A percentile compares a stretch with the other conserved stretches of the same genome.
These are phyloP conservation scores for Kluyveromyces lactis DNA, from an alignment of 805 yeast genomes.

Conservation along the genomic window DNA sequence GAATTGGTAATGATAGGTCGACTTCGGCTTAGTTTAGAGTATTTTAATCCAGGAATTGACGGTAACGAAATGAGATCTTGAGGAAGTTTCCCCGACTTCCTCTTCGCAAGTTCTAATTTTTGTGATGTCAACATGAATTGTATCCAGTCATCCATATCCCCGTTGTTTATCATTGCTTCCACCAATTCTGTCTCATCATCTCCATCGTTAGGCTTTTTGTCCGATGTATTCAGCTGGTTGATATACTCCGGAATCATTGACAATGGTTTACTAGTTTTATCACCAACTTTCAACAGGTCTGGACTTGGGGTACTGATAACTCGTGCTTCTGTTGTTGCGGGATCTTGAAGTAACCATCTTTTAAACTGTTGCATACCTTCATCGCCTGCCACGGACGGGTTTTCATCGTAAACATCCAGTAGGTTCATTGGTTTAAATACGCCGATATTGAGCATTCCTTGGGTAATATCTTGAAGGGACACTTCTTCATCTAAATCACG, in stretches of 20 bases:
- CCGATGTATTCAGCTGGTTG: slow-evolving; percentile 18
- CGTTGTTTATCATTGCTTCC: slow-evolving; percentile 24
- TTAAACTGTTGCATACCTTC: slow-evolving; percentile 44
- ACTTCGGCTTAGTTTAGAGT: slow-evolving; percentile 11
- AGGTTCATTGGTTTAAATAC: slow-evolving; percentile 50
- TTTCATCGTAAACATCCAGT: slow-evolving; percentile 44
- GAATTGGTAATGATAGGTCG: slow-evolving; percentile 22
- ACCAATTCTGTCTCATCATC: slow-evolving; percentile 17
- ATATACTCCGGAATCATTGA: slow-evolving; percentile 27
- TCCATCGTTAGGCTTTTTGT: slow-evolving; percentile 9
- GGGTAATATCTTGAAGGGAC: slow-evolving; percentile 53
- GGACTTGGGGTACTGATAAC: slow-evolving; percentile 29
- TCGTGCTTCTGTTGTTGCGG: slow-evolving; percentile 37
- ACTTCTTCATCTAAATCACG: slow-evolving; percentile 40
- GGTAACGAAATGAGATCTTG: slow-evolving; percentile 16
- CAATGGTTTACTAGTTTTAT: slow-evolving; percentile 15
- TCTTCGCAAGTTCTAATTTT: slow-evolving; percentile 17
- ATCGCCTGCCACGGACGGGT: slow-evolving; percentile 37
- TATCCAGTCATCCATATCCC: slow-evolving; percentile 33
- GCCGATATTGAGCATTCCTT: slow-evolving; percentile 58
- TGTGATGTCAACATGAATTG: slow-evolving; percentile 25
- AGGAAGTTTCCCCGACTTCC: slow-evolving; percentile 15
- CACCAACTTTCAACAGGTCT: slow-evolving; percentile 15
- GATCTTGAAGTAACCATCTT: slow-evolving; percentile 45
- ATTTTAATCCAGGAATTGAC: slow-evolving; percentile 18